phyloP scores from a whole-genome alignment of 1,284 basidiomycete genomes.

The Cutaneotrichosporon mucoides region DNA sequence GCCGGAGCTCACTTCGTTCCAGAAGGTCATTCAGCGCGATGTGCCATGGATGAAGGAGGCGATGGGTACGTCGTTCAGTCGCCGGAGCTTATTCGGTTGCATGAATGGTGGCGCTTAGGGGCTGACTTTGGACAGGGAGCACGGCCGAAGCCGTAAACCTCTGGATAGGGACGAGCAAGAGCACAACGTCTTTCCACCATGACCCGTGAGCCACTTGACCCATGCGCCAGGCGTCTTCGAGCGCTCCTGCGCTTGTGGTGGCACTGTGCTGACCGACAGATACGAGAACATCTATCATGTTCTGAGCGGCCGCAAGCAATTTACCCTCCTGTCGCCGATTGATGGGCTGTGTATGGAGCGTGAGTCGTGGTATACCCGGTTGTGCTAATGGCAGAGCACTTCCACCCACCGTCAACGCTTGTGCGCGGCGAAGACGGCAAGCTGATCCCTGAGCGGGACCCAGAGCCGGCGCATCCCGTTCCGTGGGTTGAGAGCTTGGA shows the following conservation, averaged over 20 bases:
- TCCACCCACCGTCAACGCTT: constrained; percentile 36
- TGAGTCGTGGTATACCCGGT: constrained; percentile 42
- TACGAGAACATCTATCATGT: constrained; percentile 92
- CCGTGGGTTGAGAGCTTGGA: constrained; percentile 65
- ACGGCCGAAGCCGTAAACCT: constrained; percentile 82
- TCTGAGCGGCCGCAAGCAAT: constrained; percentile 74
- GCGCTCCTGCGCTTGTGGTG: neutral
- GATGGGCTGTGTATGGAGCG: constrained; percentile 79
- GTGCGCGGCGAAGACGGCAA: constrained; percentile 15
- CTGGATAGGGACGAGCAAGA: constrained; percentile 76
- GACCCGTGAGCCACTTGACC: constrained; percentile 44
- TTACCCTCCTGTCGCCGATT: constrained; percentile 76
- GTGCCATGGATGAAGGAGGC: constrained; percentile 71
- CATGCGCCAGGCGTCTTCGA: neutral
- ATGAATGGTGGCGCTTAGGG: neutral
- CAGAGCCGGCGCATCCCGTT: constrained; percentile 53
- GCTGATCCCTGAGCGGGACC: constrained; percentile 26
- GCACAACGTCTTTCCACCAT: constrained; percentile 77
- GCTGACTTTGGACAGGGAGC: constrained; percentile 51
- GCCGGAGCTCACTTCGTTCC: constrained; percentile 63
- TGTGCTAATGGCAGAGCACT: constrained; percentile 27
- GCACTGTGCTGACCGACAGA: constrained; percentile 11
- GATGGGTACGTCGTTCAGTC: constrained; percentile 56
- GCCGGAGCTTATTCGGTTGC: neutral
- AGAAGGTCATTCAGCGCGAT: constrained; percentile 61